Evolutionary conservation across 257 asterid genomes (phyloP), one percentile per base, ranked within the genome.

Genomic region (Lycium ferocissimum): DNA sequence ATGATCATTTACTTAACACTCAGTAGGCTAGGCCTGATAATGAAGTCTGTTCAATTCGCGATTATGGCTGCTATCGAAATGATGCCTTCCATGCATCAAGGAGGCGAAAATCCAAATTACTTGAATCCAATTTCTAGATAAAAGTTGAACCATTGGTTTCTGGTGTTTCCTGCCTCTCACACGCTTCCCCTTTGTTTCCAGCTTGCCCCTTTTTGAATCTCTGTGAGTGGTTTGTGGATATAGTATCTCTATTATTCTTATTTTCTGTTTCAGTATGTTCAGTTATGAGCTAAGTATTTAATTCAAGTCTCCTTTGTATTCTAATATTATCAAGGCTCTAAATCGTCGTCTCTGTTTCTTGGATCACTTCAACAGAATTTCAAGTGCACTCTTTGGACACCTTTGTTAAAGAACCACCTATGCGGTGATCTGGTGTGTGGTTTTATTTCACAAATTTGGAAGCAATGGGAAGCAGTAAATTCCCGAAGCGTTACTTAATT

Each of bases 401-500:
- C 69, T 61, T 61, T 61, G 5, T 61, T 37, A 61, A 61, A 61
- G 69, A 22, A 61, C 66, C 66, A 18, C 33, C 66, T 59, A 59
- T 61, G 37, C 5, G 10, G 83, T 45, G 79, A 5, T 40, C 40
- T 51, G 84, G 80, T 79, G 83, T 67, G 15, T 47, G 80, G 84
- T 86, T 84, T 35, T 79, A 83, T 85, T 90, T 84, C 81, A 61
- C 88, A 90, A 86, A 86, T 89, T 89, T 26, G 84, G 83, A 69
- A 88, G 91, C 70, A 87, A 95, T 94, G 97, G 92, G 89, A 90
- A 89, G 26, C 81, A 84, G 92, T 61, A 85, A 85, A 38, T 58
- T 95, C 83, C 98, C 96, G 10, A 84, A 82, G 84, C 97, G 96
- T 85, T 94, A 90, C 54, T 82, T 87, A 56, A 95, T 95, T 65